Base-by-base conservation (phyloP, 192 early-diverging fungal species). In the Coemansia sp. region DNA sequence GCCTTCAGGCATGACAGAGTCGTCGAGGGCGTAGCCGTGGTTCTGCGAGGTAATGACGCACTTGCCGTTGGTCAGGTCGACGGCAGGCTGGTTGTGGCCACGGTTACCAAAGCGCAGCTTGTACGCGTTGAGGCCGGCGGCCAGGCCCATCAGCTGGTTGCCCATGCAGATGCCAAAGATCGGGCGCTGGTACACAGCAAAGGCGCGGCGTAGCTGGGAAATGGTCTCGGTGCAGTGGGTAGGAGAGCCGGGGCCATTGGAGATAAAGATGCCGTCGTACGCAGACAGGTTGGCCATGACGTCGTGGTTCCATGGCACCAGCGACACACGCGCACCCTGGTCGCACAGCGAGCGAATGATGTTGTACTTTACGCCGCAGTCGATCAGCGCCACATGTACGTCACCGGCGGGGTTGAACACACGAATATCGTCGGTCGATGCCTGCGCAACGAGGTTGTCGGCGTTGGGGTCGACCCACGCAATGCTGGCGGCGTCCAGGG, bases 131-230 rank as follows among this genome's bases (percentile, higher is more conserved):
- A 92, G 82, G 11, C 93, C 93, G 38, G 95, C 95, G 8, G 95
- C 92, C 82, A 95, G 83, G 48, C 93, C 95, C 66, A 97, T 84
- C 19, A 97, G 62, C 57, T 92, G 89, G 82, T 97, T 93, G 64
- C 95, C 95, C 93, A 97, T 95, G 82, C 95, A 97, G 73, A 97
- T 97, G 60, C 95, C 95, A 72, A 97, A 97, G 63, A 97, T 93
- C 37, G 95, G 95, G 58, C 86, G 88, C 27, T 86, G 80, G 56
- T 84, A 82, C 39, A 85, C 72, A 4, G 47, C 19, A 24, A 84
- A 66, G 37, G 91, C 84, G 0, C 76, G 80, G 29, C 87, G 85
- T 47, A 97, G 76, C 80, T 92, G 87, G 7, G 78, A 57, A 35
- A 93, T 87, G 14, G 92, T 91, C 57, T 85, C 82, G 38, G 72